phyloP scores from a whole-genome alignment of 768 basidiomycete genomes.

The Psilocybe sp. region DNA sequence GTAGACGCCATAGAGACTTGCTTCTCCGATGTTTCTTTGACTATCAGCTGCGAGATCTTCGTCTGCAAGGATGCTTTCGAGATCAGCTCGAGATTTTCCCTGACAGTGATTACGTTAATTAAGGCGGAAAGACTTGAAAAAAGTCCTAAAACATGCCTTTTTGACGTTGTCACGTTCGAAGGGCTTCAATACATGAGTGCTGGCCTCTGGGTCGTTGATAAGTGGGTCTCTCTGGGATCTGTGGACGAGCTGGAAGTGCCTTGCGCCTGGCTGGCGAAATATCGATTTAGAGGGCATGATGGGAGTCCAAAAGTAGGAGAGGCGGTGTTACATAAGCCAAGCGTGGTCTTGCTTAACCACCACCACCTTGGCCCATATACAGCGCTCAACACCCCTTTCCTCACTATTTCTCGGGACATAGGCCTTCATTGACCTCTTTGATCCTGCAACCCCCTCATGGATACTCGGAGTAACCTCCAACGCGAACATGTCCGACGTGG shows the following conservation, averaged over 20 bases:
- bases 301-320: slow-evolving; percentile 21
- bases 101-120: slow-evolving; percentile 23
- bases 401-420: slow-evolving; percentile 13
- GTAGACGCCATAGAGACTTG: slow-evolving; percentile 84
- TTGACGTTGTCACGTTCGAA: slow-evolving; percentile 70
- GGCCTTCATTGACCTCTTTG: slow-evolving; percentile 26
- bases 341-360: slow-evolving; percentile 29
- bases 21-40: slow-evolving; percentile 75
- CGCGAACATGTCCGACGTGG: slow-evolving; percentile 80
- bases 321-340: slow-evolving; percentile 32
- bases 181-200: slow-evolving; percentile 84
- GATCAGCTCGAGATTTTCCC: slow-evolving; percentile 82
- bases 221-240: slow-evolving; percentile 94
- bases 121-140: slow-evolving; percentile 9
- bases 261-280: slow-evolving; percentile 85
- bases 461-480: slow-evolving; percentile 56
- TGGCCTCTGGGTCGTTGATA: slow-evolving; percentile 89
- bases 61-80: slow-evolving; percentile 56
- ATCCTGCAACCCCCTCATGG: slow-evolving; percentile 32
- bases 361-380: slow-evolving; percentile 21
- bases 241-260: slow-evolving; percentile 96
- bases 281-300: slow-evolving; percentile 67
- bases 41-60: slow-evolving; percentile 42
- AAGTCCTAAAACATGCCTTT: slow-evolving; percentile 42
- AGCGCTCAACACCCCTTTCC: slow-evolving; percentile 17